These are phyloP conservation scores for Erodium trifolium DNA, from an alignment of 441 rosid species.

Conservation along the genomic window DNA sequence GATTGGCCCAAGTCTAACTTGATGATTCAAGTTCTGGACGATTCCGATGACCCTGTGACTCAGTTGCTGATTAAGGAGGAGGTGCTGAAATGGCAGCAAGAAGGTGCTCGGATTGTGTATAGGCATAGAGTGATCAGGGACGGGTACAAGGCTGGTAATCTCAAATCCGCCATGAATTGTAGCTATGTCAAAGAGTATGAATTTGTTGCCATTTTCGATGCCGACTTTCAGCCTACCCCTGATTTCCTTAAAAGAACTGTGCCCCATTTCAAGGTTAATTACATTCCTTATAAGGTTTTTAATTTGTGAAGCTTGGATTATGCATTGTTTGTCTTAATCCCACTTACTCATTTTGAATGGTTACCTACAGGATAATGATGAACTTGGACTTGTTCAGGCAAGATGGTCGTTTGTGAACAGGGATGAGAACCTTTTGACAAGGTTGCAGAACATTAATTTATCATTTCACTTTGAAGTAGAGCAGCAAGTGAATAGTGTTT, in stretches of 20 bases:
- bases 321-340: not conserved
- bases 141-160: constrained; percentile 23
- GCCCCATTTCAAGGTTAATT: constrained; percentile 20
- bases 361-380: constrained; percentile 19
- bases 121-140: constrained; percentile 19
- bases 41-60: constrained; percentile 17
- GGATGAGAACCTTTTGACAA: constrained; percentile 23
- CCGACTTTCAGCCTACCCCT: constrained; percentile 20
- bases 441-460: constrained; percentile 22
- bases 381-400: constrained; percentile 22
- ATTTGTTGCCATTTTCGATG: constrained; percentile 20
- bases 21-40: constrained; percentile 22
- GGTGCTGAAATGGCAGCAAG: constrained; percentile 21
- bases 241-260: constrained; percentile 23
- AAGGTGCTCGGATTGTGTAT: constrained; percentile 17
- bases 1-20: constrained; percentile 21
- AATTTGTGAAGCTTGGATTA: too few species aligned
- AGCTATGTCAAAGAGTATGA: constrained; percentile 22
- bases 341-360: not conserved
- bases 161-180: constrained; percentile 22
- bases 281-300: not conserved
- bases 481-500: constrained; percentile 23
- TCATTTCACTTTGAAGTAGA: constrained; percentile 23
- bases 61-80: constrained; percentile 21
- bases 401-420: constrained; percentile 24